Evolutionary conservation across 108 stramenopile genomes (phyloP).

Genomic region (Phaeodactylum tricornutum): DNA sequence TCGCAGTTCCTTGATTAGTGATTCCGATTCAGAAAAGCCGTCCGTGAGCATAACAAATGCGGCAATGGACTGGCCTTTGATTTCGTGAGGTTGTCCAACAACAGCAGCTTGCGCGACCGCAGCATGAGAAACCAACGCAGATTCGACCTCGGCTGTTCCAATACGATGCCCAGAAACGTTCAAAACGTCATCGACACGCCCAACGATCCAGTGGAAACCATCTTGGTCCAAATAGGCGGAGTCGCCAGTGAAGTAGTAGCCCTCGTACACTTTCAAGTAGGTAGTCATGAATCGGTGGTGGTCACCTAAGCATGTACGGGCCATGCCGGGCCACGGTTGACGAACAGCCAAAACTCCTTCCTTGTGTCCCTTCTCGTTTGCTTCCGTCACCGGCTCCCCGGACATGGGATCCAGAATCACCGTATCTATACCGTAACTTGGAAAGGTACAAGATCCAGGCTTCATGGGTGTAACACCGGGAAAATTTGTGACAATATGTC

Average conservation of each 20-base stretch:
- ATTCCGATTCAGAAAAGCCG: constrained; percentile 51
- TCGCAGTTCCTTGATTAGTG: constrained; percentile 74
- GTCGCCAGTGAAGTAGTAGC: constrained; percentile 97
- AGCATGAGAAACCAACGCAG: constrained; percentile 83
- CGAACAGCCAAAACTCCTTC: constrained; percentile 91
- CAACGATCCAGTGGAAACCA: constrained; percentile 95
- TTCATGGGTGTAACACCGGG: constrained; percentile 94
- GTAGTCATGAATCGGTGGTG: constrained; percentile 89
- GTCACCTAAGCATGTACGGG: constrained; percentile 89
- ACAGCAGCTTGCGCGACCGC: constrained; percentile 89
- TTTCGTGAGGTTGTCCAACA: constrained; percentile 83
- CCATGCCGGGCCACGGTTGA: constrained; percentile 93
- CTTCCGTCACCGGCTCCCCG: constrained; percentile 39
- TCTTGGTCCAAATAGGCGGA: constrained; percentile 86
- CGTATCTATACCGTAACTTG: constrained; percentile 91
- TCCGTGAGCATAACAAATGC: constrained; percentile 70
- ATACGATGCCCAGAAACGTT: constrained; percentile 95
- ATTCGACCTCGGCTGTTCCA: constrained; percentile 92
- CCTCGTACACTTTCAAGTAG: constrained; percentile 90
- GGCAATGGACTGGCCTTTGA: constrained; percentile 88
- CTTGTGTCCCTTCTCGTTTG: constrained; percentile 30
- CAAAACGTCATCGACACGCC: constrained; percentile 95
- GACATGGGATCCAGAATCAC: constrained; percentile 80
- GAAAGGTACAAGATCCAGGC: constrained; percentile 89
- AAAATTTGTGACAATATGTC: constrained; percentile 89